Conservation (phyloP, 768 basidiomycete species). For the Vishniacozyma victoriae region DNA sequence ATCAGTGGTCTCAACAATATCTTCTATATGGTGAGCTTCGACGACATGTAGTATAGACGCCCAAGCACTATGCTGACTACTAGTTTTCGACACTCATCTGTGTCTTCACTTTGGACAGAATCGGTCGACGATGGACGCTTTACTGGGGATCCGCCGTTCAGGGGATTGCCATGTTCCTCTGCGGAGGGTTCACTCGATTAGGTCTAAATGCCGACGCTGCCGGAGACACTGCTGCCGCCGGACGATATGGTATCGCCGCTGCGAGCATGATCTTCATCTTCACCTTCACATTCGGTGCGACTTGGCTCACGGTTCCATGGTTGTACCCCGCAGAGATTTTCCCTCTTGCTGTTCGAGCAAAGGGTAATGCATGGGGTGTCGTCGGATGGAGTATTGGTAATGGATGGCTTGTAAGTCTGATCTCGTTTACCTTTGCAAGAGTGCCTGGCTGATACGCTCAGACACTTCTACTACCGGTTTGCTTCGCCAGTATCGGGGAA, state of each 20-base stretch:
- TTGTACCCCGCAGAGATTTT: constrained; percentile 23
- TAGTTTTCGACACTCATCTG: constrained; percentile 17
- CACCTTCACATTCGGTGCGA: constrained; percentile 22
- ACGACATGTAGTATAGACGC: background rate
- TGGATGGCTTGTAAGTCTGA: constrained; percentile 14
- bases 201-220: background rate
- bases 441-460: background rate
- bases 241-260: background rate
- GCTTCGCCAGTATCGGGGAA: constrained; percentile 13
- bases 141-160: constrained; percentile 4
- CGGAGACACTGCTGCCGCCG: background rate
- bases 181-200: background rate
- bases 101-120: constrained; percentile 22
- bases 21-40: constrained; percentile 16
- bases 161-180: background rate
- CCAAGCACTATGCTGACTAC: background rate
- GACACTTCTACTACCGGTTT: constrained; percentile 11
- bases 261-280: constrained; percentile 11
- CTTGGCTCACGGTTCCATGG: constrained; percentile 29
- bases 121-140: constrained; percentile 20
- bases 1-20: constrained; percentile 27
- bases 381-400: constrained; percentile 14
- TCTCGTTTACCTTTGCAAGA: background rate
- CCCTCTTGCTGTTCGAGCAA: constrained; percentile 18
- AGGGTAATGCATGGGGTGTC: constrained; percentile 19